Base-by-base conservation (phyloP, 2,329 filamentous ascomycete species). In the Fusarium abutilonis region DNA sequence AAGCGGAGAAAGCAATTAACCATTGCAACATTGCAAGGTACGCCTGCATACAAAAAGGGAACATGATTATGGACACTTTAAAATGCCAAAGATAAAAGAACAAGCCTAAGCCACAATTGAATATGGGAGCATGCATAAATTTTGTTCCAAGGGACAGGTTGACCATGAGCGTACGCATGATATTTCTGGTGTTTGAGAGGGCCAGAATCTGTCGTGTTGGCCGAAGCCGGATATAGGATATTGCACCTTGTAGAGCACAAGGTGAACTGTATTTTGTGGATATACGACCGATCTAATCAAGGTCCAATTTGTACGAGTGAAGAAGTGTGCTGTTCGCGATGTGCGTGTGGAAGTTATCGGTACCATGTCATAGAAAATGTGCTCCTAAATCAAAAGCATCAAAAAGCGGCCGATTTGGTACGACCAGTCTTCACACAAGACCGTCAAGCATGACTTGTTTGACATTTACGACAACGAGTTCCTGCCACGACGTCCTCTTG, bases 381-480 rank as follows among this genome's bases (percentile, higher is more conserved):
- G 19, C 8, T 8, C 28, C 28, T 29, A 29, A 11, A 29, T 29
- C 28, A 29, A 13, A 10, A 29, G 6, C 36, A 38, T 19, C 17
- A 21, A 7, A 19, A 13, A 38, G 19, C 36, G 5, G 13, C 17
- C n/a, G 10, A 14, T 19, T 4, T 7, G 36, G 9, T 13, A 6
- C 4, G 9, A 8, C 4, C n/a, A 14, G n/a, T 7, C 10, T 10
- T 19, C 1, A 4, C 1, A 8, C 7, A 13, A 21, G 36, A 13
- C 17, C 10, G 17, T 19, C 17, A 21, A 14, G 9, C 8, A 38
- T 10, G 4, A 14, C 35, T 38, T 4, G 17, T 1, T 11, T 9
- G 26, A 11, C 13, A 21, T 8, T 40, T 15, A 60, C 21, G 56
- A 60, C n/a, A 60, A 4, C 8, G 56, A 60, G 23, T 60, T 60